Base-by-base conservation (phyloP, 2,329 filamentous ascomycete genomes). In the Neopestalotiopsis clavispora region DNA sequence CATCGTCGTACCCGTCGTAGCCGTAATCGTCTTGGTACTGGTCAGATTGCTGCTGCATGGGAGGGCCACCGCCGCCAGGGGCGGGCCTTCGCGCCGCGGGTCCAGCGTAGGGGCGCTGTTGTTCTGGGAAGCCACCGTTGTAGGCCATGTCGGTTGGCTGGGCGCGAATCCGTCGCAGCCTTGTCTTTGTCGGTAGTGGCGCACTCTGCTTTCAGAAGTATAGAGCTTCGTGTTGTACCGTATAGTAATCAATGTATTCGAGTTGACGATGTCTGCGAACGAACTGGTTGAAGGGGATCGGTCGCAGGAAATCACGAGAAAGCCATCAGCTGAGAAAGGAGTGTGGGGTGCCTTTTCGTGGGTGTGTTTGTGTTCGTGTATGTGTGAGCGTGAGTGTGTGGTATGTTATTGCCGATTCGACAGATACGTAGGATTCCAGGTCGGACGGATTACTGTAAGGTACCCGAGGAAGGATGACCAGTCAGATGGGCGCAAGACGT, bases 91-190 rank as follows among this genome's bases (percentile, higher is more conserved):
- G 83, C 59, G 81, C 80, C 65, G 81, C 83, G 40, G 80, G 82
- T 49, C 84, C 84, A 70, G 80, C 81, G 74, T 87, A 86, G n/a
- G 83, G 82, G 68, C 84, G 83, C 74, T 85, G 82, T 66, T 85
- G 82, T 66, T 81, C 80, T 68, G 80, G 80, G 69, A 85, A 86
- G 70, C 80, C 83, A 70, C 80, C 82, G 71, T 86, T 83, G 74
- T 87, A 87, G 60, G 86, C 84, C 86, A 89, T 89, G 32, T 34
- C 60, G 12, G 57, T 66, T 38, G 63, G 38, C 32, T 65, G 71
- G 59, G 56, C 9, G 66, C 32, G 40, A 57, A 28, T 28, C 30
- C 56, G 61, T 60, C 20, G 34, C 42, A 61, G 34, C 9, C 34
- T 32, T 64, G 20, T n/a, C 38, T 20, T 20, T 23, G 60, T 42